Percentiles rank a stretch among this genome's conserved stretches.
Evolutionary conservation across 2,329 filamentous ascomycete species (phyloP).

Genomic region (Penicillium frequentans): DNA sequence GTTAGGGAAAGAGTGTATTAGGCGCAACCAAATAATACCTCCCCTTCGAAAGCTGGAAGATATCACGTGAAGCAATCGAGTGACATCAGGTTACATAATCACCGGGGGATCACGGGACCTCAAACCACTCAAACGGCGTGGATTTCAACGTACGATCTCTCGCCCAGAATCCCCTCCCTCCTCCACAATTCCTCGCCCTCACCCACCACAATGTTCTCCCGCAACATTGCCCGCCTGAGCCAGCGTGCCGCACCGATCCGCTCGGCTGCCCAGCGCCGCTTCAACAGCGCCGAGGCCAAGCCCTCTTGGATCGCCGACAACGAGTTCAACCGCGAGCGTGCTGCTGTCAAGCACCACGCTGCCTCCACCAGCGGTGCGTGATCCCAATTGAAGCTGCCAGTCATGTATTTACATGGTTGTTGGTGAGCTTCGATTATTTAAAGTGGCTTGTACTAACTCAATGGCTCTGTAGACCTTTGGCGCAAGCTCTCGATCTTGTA

Average conservation of each 20-base stretch:
- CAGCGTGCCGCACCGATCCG: conserved; percentile 62
- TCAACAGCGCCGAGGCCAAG: conserved; percentile 62
- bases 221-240: conserved; percentile 60
- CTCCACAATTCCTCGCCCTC: conserved; percentile 24
- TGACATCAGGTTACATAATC: conserved; percentile 27
- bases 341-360: conserved; percentile 88
- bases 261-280: conserved; percentile 65
- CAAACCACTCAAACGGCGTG: conserved; percentile 23
- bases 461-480: conserved; percentile 72
- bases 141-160: conserved; percentile 24
- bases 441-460: conserved; percentile 23
- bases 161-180: conserved; percentile 15
- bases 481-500: conserved; percentile 96
- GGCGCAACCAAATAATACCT: neutral
- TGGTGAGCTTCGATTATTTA: neutral
- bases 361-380: conserved; percentile 75
- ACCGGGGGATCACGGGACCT: conserved; percentile 27
- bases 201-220: conserved; percentile 59
- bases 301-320: conserved; percentile 71
- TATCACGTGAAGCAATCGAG: conserved; percentile 16
- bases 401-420: neutral
- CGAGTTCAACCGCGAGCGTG: conserved; percentile 88
- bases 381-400: neutral
- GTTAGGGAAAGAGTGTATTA: neutral
- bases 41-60: neutral